A percentile compares a stretch with the other conserved stretches of the same genome.
Conservation (phyloP, 208 protist species). For the Crithidia brevicula region DNA sequence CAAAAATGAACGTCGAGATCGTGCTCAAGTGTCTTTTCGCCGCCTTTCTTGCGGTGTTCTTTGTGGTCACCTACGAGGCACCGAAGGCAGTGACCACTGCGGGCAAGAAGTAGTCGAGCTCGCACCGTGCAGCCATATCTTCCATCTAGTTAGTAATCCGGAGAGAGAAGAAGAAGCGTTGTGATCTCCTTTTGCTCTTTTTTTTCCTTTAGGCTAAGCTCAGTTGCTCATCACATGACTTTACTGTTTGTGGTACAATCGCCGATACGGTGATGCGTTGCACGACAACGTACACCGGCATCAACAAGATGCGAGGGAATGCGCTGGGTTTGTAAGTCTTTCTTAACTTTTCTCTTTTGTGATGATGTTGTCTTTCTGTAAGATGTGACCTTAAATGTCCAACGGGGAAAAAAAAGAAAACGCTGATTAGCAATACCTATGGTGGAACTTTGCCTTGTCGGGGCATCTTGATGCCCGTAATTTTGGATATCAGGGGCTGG, state of each 20-base stretch:
- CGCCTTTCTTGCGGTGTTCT: slow-evolving; percentile 13
- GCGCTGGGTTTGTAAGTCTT: neutral
- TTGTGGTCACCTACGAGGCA: slow-evolving; percentile 12
- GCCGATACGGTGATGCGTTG: no score
- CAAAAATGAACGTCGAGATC: slow-evolving; percentile 7
- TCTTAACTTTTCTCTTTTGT: no score
- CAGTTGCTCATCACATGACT: no score
- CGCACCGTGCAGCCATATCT: neutral
- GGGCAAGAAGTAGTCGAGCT: neutral
- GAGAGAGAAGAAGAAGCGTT: neutral
- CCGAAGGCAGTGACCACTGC: neutral
- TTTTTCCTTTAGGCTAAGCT: no score
- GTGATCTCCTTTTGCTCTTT: neutral
- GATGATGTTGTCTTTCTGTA: no score
- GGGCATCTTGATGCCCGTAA: no score
- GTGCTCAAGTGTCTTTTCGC: slow-evolving; percentile 19
- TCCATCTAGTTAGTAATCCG: neutral
- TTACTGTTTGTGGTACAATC: no score
- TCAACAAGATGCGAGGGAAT: neutral
- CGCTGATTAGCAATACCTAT: no score
- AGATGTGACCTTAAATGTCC: no score
- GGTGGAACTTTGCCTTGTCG: no score
- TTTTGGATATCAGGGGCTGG: no score
- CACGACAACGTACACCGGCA: slow-evolving; percentile 4
- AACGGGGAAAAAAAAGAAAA: no score